These are phyloP conservation scores for Ascochyta fabae DNA, from an alignment of 2,329 filamentous ascomycete species.

Conservation along the genomic window DNA sequence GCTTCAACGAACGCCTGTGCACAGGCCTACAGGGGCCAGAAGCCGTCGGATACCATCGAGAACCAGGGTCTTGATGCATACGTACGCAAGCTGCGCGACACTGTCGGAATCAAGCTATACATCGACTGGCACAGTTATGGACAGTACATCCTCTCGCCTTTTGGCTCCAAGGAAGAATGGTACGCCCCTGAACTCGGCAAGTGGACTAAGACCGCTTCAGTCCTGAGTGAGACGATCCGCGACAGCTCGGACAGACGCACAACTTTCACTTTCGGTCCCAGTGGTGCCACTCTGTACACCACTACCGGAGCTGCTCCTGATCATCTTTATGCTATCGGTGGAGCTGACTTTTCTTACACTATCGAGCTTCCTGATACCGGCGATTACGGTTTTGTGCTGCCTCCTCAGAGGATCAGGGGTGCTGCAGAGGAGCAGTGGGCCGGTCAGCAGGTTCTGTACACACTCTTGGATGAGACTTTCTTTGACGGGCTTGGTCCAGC, in stretches of 20 bases:
- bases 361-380: slow-evolving; percentile 58
- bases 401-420: slow-evolving; percentile 55
- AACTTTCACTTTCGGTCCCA: slow-evolving; percentile 52
- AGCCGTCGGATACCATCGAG: slow-evolving; percentile 37
- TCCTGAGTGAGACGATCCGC: slow-evolving; percentile 58
- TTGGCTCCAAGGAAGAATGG: slow-evolving; percentile 62
- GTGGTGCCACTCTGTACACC: slow-evolving; percentile 66
- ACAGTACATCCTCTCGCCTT: slow-evolving; percentile 64
- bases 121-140: slow-evolving; percentile 70
- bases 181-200: slow-evolving; percentile 56
- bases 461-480: slow-evolving; percentile 35
- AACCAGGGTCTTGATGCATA: slow-evolving; percentile 52
- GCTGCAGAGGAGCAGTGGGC: slow-evolving; percentile 55
- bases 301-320: slow-evolving; percentile 55
- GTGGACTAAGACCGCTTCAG: slow-evolving; percentile 57
- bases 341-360: slow-evolving; percentile 53
- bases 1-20: slow-evolving; percentile 39
- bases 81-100: slow-evolving; percentile 51
- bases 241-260: slow-evolving; percentile 48
- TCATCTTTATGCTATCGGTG: slow-evolving; percentile 50
- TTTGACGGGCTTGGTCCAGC: slow-evolving; percentile 37
- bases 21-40: slow-evolving; percentile 40
- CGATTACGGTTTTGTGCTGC: slow-evolving; percentile 57
- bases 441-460: slow-evolving; percentile 39
- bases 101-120: slow-evolving; percentile 63